A percentile compares a stretch with the other conserved stretches of the same genome.
Conservation (phyloP, 345 rosid species). For the Cochlearia excelsa region DNA sequence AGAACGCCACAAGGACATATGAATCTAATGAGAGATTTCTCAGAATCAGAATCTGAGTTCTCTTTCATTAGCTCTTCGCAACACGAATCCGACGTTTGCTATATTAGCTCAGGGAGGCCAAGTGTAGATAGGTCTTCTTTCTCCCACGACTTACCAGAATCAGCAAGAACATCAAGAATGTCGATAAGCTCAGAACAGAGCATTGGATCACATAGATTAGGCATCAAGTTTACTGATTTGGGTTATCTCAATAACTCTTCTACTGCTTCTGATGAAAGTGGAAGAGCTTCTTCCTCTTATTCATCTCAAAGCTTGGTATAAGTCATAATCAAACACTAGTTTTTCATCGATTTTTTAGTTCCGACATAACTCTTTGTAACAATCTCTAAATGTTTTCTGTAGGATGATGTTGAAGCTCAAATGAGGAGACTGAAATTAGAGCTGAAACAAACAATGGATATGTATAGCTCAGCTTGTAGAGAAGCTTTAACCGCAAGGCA, state of each 20-base stretch:
- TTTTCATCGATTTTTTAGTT: not conserved
- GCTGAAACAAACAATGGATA: conserved; percentile 93
- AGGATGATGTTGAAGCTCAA: conserved; percentile 85
- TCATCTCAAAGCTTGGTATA: conserved; percentile 56
- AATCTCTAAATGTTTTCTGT: conserved; percentile 4
- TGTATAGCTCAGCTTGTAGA: conserved; percentile 78
- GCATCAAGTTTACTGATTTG: conserved; percentile 44
- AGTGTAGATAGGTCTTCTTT: conserved; percentile 60
- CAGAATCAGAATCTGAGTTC: conserved; percentile 63
- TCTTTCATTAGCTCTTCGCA: conserved; percentile 49
- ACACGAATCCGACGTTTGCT: conserved; percentile 63
- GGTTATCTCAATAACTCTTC: conserved; percentile 44
- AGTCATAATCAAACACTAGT: not conserved
- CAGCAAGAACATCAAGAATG: conserved; percentile 40
- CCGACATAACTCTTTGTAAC: not conserved
- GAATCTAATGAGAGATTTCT: conserved; percentile 41
- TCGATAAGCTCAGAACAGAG: conserved; percentile 68
- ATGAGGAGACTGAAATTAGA: conserved; percentile 77
- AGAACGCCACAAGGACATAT: conserved; percentile 39
- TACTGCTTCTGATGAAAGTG: conserved; percentile 55
- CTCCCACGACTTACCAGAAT: conserved; percentile 46
- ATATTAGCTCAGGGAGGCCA: conserved; percentile 69
- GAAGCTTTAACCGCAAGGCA: conserved; percentile 82
- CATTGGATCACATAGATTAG: conserved; percentile 51
- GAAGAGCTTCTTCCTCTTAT: conserved; percentile 48